Conservation (phyloP, 2,329 filamentous ascomycete species). For the Curvularia verruculosa region DNA sequence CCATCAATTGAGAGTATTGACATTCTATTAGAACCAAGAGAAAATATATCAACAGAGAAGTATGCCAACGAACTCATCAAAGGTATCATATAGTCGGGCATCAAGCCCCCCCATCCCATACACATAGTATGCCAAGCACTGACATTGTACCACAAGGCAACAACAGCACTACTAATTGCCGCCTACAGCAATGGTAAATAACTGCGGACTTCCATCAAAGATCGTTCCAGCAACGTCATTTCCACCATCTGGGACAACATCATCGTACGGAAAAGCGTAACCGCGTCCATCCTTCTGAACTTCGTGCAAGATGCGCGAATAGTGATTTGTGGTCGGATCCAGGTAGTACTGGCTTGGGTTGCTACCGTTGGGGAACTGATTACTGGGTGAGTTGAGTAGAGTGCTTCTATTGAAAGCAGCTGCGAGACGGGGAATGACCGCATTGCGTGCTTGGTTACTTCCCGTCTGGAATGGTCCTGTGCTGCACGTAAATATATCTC, state of each 20-base stretch:
- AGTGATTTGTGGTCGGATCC: constrained; percentile 59
- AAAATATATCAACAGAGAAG: neutral
- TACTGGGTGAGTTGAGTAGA: constrained; percentile 56
- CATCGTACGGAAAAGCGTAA: constrained; percentile 72
- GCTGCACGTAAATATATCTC: constrained; percentile 71
- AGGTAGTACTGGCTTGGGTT: constrained; percentile 42
- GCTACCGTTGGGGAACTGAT: constrained; percentile 49
- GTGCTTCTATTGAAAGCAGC: constrained; percentile 79
- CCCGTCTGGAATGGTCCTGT: constrained; percentile 64
- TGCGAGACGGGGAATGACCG: constrained; percentile 73
- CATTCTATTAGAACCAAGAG: neutral
- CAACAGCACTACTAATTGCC: constrained; percentile 38
- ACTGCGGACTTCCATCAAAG: constrained; percentile 53
- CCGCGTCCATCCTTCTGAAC: constrained; percentile 65
- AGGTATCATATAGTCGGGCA: neutral
- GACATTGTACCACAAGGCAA: neutral
- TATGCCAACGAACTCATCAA: neutral
- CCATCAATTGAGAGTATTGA: neutral
- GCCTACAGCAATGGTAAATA: constrained; percentile 58
- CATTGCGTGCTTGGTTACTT: constrained; percentile 53
- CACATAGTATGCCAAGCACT: neutral
- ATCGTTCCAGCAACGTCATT: constrained; percentile 62
- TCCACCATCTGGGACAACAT: constrained; percentile 65
- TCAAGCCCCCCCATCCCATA: neutral
- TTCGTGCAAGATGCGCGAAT: constrained; percentile 65